Evolutionary conservation across 1,284 basidiomycete species (phyloP).

Genomic region (Inonotus obliquus): DNA sequence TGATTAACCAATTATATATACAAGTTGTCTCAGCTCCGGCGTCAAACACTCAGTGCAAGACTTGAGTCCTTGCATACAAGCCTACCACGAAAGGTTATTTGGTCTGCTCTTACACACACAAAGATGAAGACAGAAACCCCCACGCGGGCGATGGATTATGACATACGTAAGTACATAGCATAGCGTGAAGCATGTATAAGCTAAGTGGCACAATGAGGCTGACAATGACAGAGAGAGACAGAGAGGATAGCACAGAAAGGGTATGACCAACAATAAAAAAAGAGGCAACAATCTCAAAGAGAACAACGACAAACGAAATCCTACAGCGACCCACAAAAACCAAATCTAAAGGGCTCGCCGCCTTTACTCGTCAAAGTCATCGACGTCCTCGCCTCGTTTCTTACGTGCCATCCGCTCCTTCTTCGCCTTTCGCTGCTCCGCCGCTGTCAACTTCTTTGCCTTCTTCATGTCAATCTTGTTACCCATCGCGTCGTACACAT

Average conservation of each 20-base stretch:
- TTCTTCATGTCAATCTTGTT: slow-evolving; percentile 90
- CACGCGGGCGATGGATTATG: slow-evolving; percentile 1
- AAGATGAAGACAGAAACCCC: background rate
- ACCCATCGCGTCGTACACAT: slow-evolving; percentile 90
- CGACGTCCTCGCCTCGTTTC: slow-evolving; percentile 76
- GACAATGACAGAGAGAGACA: background rate
- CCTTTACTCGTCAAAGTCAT: slow-evolving; percentile 50
- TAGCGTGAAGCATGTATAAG: background rate
- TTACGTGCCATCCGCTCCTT: slow-evolving; percentile 92
- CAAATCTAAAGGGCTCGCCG: background rate
- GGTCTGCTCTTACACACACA: background rate
- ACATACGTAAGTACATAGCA: background rate
- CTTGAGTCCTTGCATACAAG: background rate
- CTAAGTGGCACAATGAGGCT: background rate
- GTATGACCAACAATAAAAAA: background rate
- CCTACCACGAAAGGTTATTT: background rate
- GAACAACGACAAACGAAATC: background rate
- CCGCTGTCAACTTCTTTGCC: slow-evolving; percentile 76
- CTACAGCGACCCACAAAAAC: background rate
- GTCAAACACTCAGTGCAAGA: too few relatives aligned
- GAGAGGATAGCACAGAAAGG: slow-evolving; percentile 2
- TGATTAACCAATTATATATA: too few relatives aligned
- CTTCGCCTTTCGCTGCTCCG: slow-evolving; percentile 85
- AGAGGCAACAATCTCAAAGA: background rate
- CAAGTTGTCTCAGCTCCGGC: too few relatives aligned